Evolutionary conservation across 192 early-diverging fungal species (phyloP).

Genomic region (Kappamyces sp.): DNA sequence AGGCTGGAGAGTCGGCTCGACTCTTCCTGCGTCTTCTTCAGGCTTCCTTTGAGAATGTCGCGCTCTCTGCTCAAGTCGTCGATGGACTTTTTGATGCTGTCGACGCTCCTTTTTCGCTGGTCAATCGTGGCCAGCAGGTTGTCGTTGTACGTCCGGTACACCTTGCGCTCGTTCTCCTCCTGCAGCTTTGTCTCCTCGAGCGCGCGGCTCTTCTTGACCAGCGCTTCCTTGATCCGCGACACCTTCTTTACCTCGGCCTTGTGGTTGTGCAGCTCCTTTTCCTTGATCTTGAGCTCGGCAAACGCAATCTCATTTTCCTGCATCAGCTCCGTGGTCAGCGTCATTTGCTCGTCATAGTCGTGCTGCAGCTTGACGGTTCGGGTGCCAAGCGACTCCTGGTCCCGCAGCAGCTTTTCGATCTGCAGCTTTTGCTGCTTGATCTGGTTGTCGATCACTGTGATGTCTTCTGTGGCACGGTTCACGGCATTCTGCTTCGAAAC

Average conservation of each 20-base stretch:
- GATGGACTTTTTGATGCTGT: slow-evolving; percentile 40
- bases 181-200: slow-evolving; percentile 52
- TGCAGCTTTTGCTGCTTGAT: slow-evolving; percentile 45
- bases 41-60: slow-evolving; percentile 42
- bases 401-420: slow-evolving; percentile 51
- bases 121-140: slow-evolving; percentile 30
- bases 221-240: slow-evolving; percentile 38
- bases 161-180: slow-evolving; percentile 45
- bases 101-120: slow-evolving; percentile 31
- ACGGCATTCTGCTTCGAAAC: slow-evolving; percentile 50
- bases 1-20: slow-evolving; percentile 25
- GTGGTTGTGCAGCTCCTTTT: slow-evolving; percentile 40
- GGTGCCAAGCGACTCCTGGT: slow-evolving; percentile 41
- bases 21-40: slow-evolving; percentile 36
- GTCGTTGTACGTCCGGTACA: slow-evolving; percentile 36
- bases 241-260: slow-evolving; percentile 44
- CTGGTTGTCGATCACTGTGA: slow-evolving; percentile 45
- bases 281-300: slow-evolving; percentile 38
- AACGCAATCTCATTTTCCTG: slow-evolving; percentile 39
- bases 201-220: slow-evolving; percentile 48
- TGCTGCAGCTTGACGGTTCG: slow-evolving; percentile 48
- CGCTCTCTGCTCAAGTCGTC: slow-evolving; percentile 50
- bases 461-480: slow-evolving; percentile 55
- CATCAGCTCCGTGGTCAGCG: slow-evolving; percentile 38
- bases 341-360: slow-evolving; percentile 55